Conservation (phyloP, 2,329 filamentous ascomycete genomes). For the Claviceps pazoutovae region DNA sequence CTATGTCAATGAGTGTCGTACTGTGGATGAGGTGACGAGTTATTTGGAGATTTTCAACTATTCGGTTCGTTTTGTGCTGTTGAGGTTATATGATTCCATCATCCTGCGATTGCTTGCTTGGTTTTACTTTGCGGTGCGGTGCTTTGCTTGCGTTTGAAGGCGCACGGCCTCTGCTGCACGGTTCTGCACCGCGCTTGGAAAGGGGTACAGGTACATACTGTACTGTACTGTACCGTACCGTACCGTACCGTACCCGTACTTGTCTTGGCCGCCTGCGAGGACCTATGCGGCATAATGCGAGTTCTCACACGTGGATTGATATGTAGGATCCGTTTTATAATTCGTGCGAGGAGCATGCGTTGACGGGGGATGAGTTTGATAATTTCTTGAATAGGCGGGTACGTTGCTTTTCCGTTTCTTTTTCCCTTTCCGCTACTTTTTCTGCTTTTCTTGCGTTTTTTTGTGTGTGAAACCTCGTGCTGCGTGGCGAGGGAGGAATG, state of each 20-base stretch:
- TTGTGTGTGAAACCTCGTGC: not conserved
- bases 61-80: constrained; percentile 24
- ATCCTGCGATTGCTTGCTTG: not conserved
- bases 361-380: constrained; percentile 41
- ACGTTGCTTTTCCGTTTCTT: constrained; percentile 11
- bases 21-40: constrained; percentile 36
- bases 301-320: too few species aligned
- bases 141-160: too few species aligned
- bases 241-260: not conserved
- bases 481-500: too few species aligned
- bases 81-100: not conserved
- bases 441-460: not conserved
- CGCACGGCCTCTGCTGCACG: too few species aligned
- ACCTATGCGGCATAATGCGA: too few species aligned
- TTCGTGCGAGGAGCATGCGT: constrained; percentile 34
- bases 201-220: too few species aligned
- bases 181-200: too few species aligned
- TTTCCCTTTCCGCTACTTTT: not conserved
- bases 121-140: not conserved
- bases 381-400: constrained; percentile 40
- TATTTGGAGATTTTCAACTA: constrained; percentile 48
- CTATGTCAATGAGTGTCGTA: constrained; percentile 32
- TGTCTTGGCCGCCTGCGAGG: not conserved
- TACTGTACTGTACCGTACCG: too few species aligned
- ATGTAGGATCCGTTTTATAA: constrained; percentile 35